Evolutionary conservation across 106 monocot species (phyloP), one percentile per base, ranked within the genome.

Genomic region (Posidonia australis): DNA sequence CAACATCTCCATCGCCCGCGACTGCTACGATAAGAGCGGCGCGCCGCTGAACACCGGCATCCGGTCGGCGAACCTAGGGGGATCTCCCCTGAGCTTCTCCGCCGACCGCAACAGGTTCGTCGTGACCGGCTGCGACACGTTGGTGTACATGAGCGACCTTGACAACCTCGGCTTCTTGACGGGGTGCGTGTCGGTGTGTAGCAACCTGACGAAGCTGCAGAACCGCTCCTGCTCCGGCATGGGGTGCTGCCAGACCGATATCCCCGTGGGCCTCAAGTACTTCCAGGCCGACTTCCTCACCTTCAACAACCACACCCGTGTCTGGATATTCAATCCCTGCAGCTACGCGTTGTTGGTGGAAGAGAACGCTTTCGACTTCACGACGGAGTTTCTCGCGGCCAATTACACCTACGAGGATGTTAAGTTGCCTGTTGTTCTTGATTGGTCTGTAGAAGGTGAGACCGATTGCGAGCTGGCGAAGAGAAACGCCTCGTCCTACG

Each of bases 191-290:
- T 74, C 78, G 11, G 1, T 42, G 4, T 82, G 82, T 51, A 12
- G 31, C 3, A 47, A n/a, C 14, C 0, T 0, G 10, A 53, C 23
- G 1, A 28, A 23, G 21, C 0, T 73, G 2, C 29, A 0, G 1
- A 27, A 73, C 23, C 52, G 51, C 6, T 47, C 63, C 0, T 83
- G 83, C 70, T 46, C 67, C 12, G 83, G 87, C 16, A 76, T 77
- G 12, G 83, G 86, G 10, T 83, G 86, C 17, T 87, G 80, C 77
- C 79, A 83, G 65, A 77, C 79, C 7, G 0, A 51, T 29, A 81
- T 87, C 1, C 78, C 80, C 0, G 49, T 24, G 1, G 82, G 64
- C 21, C 46, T 85, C 43, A 31, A 58, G 43, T 71, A 31, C 55
- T 64, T 72, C 51, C 0, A 43, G 11, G 64, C 54, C 28, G 12